Percentiles rank a stretch among this genome's conserved stretches.
phyloP scores from a whole-genome alignment of 441 rosid species.

The Gossypium davidsonii region DNA sequence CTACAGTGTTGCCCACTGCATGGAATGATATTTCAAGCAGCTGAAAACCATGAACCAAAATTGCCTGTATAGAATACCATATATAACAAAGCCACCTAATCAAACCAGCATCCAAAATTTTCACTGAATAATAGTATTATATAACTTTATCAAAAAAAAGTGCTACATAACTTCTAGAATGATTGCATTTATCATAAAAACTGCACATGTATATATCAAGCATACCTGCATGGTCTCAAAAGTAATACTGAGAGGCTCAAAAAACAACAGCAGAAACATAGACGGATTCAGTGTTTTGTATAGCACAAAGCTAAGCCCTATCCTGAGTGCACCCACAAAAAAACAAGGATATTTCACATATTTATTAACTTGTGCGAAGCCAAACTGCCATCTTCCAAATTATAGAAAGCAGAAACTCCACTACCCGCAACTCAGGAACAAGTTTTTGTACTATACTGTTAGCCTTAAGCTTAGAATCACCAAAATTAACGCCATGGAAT shows the following conservation, averaged over 20 bases:
- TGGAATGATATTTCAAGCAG: conserved; percentile 87
- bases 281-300: conserved; percentile 57
- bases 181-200: background rate
- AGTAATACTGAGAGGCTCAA: conserved; percentile 92
- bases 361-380: background rate
- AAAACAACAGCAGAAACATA: conserved; percentile 72
- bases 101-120: conserved; percentile 6
- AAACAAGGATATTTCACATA: conserved; percentile 4
- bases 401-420: background rate
- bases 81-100: conserved; percentile 9
- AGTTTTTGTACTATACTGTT: background rate
- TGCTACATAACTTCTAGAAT: background rate
- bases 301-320: conserved; percentile 59
- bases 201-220: background rate
- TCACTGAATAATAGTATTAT: background rate
- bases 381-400: background rate
- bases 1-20: conserved; percentile 49
- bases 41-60: conserved; percentile 94
- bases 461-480: background rate
- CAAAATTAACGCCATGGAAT: background rate
- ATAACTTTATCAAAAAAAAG: background rate
- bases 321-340: conserved; percentile 47
- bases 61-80: conserved; percentile 47
- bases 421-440: background rate
- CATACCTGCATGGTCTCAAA: conserved; percentile 97